These are phyloP conservation scores for Scheffersomyces spartinae DNA, from an alignment of 805 yeast genomes.

Conservation along the genomic window DNA sequence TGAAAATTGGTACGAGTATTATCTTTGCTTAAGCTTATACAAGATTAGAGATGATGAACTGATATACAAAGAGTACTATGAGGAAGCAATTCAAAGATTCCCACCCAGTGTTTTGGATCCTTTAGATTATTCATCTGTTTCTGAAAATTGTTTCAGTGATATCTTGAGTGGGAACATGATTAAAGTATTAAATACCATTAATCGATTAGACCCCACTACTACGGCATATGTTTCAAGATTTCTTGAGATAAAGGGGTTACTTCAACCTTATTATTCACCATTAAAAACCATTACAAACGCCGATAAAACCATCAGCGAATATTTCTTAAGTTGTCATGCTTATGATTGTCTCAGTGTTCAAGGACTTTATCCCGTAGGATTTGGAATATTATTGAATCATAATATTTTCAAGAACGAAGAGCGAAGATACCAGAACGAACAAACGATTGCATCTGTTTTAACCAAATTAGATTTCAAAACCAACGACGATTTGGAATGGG, in stretches of 20 bases:
- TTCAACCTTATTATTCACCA: constrained; percentile 25
- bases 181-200: constrained; percentile 46
- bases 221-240: constrained; percentile 52
- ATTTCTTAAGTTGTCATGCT: constrained; percentile 44
- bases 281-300: constrained; percentile 6
- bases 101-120: constrained; percentile 27
- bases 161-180: constrained; percentile 45
- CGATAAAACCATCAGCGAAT: constrained; percentile 37
- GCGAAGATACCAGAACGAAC: constrained; percentile 41
- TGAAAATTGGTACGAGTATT: constrained; percentile 58
- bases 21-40: constrained; percentile 42
- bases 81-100: constrained; percentile 20
- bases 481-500: constrained; percentile 75
- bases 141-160: constrained; percentile 36
- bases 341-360: constrained; percentile 41
- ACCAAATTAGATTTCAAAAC: constrained; percentile 51
- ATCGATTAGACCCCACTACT: constrained; percentile 49
- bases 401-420: constrained; percentile 31
- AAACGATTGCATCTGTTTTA: no score
- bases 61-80: constrained; percentile 21
- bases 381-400: constrained; percentile 41
- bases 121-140: constrained; percentile 25
- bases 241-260: constrained; percentile 52
- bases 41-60: constrained; percentile 38
- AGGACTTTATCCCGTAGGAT: constrained; percentile 52